Evolutionary conservation across 192 early-diverging fungal genomes (phyloP), one percentile per base, ranked within the genome.

Genomic region (Coemansia sp.): DNA sequence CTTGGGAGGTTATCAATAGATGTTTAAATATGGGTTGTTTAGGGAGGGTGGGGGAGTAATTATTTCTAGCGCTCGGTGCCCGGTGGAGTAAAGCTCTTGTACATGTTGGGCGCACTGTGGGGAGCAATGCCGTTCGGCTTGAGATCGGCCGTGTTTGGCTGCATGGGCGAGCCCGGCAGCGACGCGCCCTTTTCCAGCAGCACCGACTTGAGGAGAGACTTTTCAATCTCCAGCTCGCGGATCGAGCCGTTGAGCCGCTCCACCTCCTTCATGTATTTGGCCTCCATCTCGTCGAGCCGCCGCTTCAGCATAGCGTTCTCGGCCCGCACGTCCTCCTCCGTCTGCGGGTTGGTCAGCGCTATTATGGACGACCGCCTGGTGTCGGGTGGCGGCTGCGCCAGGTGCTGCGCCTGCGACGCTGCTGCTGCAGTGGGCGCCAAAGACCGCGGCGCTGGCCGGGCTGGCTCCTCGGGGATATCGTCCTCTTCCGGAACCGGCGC

Each of bases 291-390:
- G 35, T 63, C 56, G 12, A 72, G 38, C 13, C 68, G 42, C 26
- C 68, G 68, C 45, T 60, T 64, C 11, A 72, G 52, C 43, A 64
- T 56, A 0, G 38, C 31, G 47, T 72, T 72, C 52, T 72, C 68
- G 11, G 35, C 20, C 8, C 68, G 56, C 38, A 72, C 25, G 20
- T 72, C 68, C 18, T 44, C 49, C 28, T 64, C 61, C 14, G 40
- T 43, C 36, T 56, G 59, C n/a, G 70, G 70, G 22, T 66, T 66
- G 5, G 70, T 74, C 35, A 74, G 53, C 38, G 70, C 70, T 23
- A 74, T 67, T 4, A 74, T 63, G 36, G 70, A 74, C 34, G 62
- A 62, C 36, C 70, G 49, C 22, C 68, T 51, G 28, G 68, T 56
- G 7, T 58, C 59, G 2, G 49, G 31, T n/a, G 44, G 12, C 32